Evolutionary conservation across 108 stramenopile genomes (phyloP).

Genomic region (Aurantiochytrium sp.): DNA sequence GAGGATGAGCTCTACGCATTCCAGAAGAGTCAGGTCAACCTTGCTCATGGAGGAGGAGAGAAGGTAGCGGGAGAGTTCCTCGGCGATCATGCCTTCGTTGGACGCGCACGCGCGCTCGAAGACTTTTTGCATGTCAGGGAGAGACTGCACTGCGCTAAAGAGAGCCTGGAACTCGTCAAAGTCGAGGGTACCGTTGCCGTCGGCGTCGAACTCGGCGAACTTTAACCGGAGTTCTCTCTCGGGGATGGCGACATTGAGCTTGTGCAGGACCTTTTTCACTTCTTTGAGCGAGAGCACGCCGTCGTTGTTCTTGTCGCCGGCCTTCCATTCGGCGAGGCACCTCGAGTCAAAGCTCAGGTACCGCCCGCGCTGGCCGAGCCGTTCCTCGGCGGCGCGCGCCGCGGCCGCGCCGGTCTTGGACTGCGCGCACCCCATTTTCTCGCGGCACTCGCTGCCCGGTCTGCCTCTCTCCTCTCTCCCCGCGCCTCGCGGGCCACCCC

Average conservation of each 20-base stretch:
- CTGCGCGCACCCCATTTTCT: neutral
- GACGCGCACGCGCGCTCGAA: neutral
- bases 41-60: neutral
- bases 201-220: constrained; percentile 37
- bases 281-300: constrained; percentile 34
- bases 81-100: neutral
- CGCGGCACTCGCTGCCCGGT: no score
- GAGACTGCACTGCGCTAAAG: neutral
- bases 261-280: constrained; percentile 30
- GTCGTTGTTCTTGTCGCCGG: constrained; percentile 36
- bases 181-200: constrained; percentile 40
- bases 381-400: neutral
- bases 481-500: no score
- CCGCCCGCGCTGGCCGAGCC: neutral
- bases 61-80: neutral
- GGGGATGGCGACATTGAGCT: constrained; percentile 21
- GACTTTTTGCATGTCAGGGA: neutral
- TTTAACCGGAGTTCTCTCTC: constrained; percentile 20
- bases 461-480: no score
- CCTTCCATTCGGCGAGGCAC: constrained; percentile 30
- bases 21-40: neutral
- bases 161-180: constrained; percentile 36
- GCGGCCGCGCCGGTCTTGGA: neutral
- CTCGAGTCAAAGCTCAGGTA: neutral
- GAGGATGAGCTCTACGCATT: constrained; percentile 22